Evolutionary conservation across 768 basidiomycete species (phyloP).

Genomic region (Podaxis sp.): DNA sequence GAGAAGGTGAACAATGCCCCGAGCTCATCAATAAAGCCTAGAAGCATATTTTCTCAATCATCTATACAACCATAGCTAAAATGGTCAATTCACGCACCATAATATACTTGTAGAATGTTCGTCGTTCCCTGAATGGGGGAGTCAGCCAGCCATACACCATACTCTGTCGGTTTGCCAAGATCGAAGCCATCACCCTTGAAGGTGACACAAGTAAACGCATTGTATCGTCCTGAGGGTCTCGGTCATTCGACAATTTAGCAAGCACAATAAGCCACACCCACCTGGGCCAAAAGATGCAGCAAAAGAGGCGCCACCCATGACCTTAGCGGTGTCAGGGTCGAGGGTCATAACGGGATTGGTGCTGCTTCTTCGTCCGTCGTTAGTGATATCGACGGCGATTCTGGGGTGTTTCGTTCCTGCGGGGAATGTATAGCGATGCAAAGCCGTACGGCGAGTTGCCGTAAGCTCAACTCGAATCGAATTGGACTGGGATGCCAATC

Average conservation of each 20-base stretch:
- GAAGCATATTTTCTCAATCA: not conserved
- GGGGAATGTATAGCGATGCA: conserved; percentile 61
- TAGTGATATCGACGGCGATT: conserved; percentile 58
- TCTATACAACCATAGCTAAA: not conserved
- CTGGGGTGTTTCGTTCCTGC: conserved; percentile 45
- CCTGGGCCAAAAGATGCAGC: conserved; percentile 58
- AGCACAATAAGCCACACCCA: conserved; percentile 11
- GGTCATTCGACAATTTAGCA: not conserved
- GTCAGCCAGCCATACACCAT: conserved; percentile 52
- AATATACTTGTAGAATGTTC: conserved; percentile 46
- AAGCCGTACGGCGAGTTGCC: conserved; percentile 53
- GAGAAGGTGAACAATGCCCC: conserved; percentile 54
- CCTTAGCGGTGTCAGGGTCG: conserved; percentile 46
- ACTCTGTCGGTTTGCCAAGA: conserved; percentile 48
- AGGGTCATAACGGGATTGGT: conserved; percentile 46
- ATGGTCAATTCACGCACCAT: conserved; percentile 29
- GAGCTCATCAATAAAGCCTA: conserved; percentile 48
- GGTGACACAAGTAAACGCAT: conserved; percentile 57
- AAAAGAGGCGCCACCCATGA: conserved; percentile 47
- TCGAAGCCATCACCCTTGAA: conserved; percentile 54
- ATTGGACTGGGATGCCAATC: conserved; percentile 38
- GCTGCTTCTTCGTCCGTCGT: conserved; percentile 56
- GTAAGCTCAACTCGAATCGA: conserved; percentile 59
- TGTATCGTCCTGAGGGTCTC: conserved; percentile 41
- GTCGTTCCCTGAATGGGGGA: conserved; percentile 45